Evolutionary conservation across 2,329 filamentous ascomycete species (phyloP), one percentile per base, ranked within the genome.

Genomic region (Cladobotryum protrusum): DNA sequence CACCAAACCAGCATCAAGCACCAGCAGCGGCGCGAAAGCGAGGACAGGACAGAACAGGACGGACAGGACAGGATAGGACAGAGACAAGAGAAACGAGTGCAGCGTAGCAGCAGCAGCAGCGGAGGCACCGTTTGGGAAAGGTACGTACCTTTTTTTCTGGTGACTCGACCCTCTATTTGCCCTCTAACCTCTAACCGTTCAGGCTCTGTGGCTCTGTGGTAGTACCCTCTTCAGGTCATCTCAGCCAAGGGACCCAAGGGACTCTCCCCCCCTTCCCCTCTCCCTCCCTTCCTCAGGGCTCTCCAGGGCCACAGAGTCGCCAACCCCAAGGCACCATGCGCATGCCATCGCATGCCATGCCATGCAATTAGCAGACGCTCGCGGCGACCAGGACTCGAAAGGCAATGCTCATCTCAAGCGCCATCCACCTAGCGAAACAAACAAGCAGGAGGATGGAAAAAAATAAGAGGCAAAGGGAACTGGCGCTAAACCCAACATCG

Each of bases 401-500:
- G 47, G 42, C 43, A 40, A 42, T 40, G 33, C n/a, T 35, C 47
- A 52, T 47, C 34, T 12, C 41, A 48, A 51, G 44, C 48, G 33
- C 46, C 50, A 39, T 47, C 48, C 11, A 39, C 33, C 13, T 8
- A 20, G n/a, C 17, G 35, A 17, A 17, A 37, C 14, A 17, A n/a
- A n/a, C 35, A 17, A 17, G 35, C 14, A 17, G 35, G 15, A 37
- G 35, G 35, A 17, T n/a, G 12, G 11, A 37, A 37, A 37, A 39
- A 17, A 39, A 37, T 36, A 24, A 47, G 45, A 45, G 48, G 45
- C 24, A 40, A 54, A 55, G 54, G 56, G 60, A 57, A 61, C 48
- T 57, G 58, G 58, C 64, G 64, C 64, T 67, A 67, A 58, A 55
- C 65, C 65, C 59, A 66, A 66, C 53, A 43, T 57, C 59, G 65